Conservation (phyloP, 2,329 filamentous ascomycete genomes). For the Trichoderma atrobrunneum region DNA sequence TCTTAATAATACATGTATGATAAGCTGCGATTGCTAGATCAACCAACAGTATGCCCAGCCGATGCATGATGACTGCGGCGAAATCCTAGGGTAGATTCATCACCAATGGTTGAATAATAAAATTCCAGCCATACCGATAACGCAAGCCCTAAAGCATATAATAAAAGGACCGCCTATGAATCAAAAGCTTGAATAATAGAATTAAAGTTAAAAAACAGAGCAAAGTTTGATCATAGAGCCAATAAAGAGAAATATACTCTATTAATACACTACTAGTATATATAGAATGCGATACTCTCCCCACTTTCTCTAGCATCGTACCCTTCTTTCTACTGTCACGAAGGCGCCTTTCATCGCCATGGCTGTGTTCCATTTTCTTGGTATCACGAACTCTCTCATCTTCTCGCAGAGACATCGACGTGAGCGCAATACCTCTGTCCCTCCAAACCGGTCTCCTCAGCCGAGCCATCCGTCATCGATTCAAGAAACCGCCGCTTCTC, state of each 20-base stretch:
- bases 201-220: background rate
- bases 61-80: background rate
- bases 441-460: background rate
- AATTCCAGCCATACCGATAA: background rate
- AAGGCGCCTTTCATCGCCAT: background rate
- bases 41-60: background rate
- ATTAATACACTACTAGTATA: background rate
- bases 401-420: background rate
- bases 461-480: background rate
- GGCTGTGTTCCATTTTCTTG: background rate
- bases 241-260: background rate
- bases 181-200: background rate
- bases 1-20: background rate
- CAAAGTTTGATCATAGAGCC: background rate
- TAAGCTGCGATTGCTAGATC: background rate
- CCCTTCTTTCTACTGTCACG: background rate
- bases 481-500: background rate
- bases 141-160: background rate
- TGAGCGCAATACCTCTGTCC: background rate
- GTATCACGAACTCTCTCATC: background rate
- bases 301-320: background rate
- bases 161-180: background rate
- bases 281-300: background rate
- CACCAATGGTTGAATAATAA: background rate
- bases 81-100: background rate